Base-by-base conservation (phyloP, 169 alveolate genomes). In the Plasmodium inui region DNA sequence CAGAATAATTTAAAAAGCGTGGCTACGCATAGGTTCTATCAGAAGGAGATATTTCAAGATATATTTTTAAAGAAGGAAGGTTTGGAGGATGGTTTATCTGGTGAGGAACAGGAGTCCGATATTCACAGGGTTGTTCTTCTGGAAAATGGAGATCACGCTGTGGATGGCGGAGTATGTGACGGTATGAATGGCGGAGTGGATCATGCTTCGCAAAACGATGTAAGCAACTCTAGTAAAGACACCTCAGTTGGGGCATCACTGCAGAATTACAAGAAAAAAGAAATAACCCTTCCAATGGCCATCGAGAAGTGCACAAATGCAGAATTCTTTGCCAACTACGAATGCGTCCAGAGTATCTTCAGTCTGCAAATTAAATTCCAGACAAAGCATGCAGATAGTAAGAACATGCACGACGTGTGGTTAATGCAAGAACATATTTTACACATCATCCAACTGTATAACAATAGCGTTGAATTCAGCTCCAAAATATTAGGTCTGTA, bases 11-110 rank as follows among this genome's bases (percentile, higher is more conserved):
- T 89, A 67, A 79, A 80, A 79, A 89, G 94, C 53, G 94, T 89
- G 19, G 94, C 94, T 7, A 89, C 94, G 37, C 94, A 89, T 89
- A 57, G 94, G 50, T 89, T 89, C 50, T 89, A 89, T 44, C 94
- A 89, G 82, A 89, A 89, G 57, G 83, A 89, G 28, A 89, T 89
- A 79, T 89, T 89, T 80, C 94, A 89, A 89, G 41, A 89, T 30
- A 41, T 89, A 89, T 89, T 89, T 89, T 79, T 89, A 79, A 74
- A 85, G 26, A 34, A 85, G 32, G 41, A 89, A 28, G 26, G 46
- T 74, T 53, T 30, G 5, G 55, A 83, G 74, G 92, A 71, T 19
- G 70, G 76, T 37, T 8, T 41, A 41, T 32, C 72, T 6, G 50
- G 34, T 53, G 80, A 28, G 39, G 70, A 74, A 8, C 4, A 67